Percentiles rank a stretch among this genome's conserved stretches.
Conservation (phyloP, 2,329 filamentous ascomycete species). For the Colletotrichum lindemuthianum region DNA sequence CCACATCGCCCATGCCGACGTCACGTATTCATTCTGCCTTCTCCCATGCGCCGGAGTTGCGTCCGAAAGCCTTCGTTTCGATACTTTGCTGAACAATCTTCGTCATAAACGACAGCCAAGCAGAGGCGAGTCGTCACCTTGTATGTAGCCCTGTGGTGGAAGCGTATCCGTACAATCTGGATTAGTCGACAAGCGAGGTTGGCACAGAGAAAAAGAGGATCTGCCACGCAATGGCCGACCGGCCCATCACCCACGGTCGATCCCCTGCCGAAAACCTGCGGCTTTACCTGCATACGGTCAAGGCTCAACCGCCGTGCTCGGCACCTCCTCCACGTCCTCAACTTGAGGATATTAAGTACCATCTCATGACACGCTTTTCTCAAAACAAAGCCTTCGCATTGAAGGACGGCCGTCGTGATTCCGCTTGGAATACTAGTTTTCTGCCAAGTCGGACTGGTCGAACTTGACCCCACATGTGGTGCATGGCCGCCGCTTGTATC, state of each 20-base stretch:
- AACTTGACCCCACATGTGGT: no score
- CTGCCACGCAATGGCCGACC: slow-evolving; percentile 24
- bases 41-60: no score
- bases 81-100: no score
- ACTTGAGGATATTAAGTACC: slow-evolving; percentile 36
- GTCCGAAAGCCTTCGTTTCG: no score
- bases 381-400: background rate
- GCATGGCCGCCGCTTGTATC: no score
- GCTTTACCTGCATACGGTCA: slow-evolving; percentile 29
- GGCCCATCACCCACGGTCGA: slow-evolving; percentile 7
- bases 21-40: no score
- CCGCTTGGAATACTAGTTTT: background rate
- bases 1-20: no score
- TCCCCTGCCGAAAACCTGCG: slow-evolving; percentile 28
- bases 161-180: slow-evolving; percentile 6
- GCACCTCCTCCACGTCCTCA: slow-evolving; percentile 22
- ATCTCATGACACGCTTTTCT: slow-evolving; percentile 11
- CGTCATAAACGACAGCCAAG: background rate
- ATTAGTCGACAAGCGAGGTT: slow-evolving; percentile 13
- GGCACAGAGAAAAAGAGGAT: slow-evolving; percentile 17
- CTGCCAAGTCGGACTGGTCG: no score
- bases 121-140: background rate
- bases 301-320: slow-evolving; percentile 23
- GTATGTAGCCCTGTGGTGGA: background rate
- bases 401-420: no score